phyloP scores from a whole-genome alignment of 345 rosid genomes.

The Mercurialis annua region DNA sequence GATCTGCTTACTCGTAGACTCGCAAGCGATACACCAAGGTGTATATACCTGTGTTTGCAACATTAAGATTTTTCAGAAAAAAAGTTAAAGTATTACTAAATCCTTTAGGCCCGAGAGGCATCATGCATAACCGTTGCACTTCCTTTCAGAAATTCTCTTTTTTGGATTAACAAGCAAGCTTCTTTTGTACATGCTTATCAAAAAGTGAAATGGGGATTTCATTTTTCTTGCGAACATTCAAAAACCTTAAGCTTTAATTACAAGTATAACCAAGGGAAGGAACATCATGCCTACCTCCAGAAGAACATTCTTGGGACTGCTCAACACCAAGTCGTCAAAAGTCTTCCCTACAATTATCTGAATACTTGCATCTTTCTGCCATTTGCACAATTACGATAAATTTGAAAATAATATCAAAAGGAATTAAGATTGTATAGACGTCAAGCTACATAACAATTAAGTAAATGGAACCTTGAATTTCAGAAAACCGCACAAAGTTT shows the following conservation, averaged over 20 bases:
- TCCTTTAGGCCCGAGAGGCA: neutral
- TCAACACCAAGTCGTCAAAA: constrained; percentile 68
- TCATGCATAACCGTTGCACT: neutral
- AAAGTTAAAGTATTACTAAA: neutral
- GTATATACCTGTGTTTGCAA: constrained; percentile 52
- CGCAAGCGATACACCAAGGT: constrained; percentile 84
- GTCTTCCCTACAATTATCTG: constrained; percentile 73
- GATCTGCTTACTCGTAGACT: constrained; percentile 63
- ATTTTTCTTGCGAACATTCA: neutral
- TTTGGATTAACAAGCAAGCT: neutral
- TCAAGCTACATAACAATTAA: constrained; percentile 10
- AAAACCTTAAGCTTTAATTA: neutral
- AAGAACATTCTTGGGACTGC: constrained; percentile 62
- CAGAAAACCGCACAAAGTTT: neutral
- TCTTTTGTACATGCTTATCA: neutral
- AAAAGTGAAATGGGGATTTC: neutral
- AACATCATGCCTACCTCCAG: constrained; percentile 54
- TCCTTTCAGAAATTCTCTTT: neutral
- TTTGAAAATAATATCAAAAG: constrained; percentile 1
- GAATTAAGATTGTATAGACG: neutral
- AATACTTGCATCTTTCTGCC: constrained; percentile 55
- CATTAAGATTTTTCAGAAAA: neutral
- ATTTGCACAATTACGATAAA: constrained; percentile 15
- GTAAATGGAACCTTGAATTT: neutral
- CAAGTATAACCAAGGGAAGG: neutral